phyloP scores from a whole-genome alignment of 164 flowering plant species.

The Vitis rupestris region DNA sequence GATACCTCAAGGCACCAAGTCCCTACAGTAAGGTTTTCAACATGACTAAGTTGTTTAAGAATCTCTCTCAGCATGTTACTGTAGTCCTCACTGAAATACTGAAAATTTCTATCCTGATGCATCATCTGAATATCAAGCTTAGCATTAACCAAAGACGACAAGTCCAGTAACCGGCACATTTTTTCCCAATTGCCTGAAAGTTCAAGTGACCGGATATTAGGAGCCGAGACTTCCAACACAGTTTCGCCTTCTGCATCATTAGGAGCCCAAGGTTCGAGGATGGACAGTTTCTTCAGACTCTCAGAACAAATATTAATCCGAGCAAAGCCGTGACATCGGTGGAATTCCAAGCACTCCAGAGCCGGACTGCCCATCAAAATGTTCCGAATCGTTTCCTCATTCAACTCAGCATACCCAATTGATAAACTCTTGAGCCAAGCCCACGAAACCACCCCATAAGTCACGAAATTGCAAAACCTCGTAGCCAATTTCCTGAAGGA shows the following conservation, averaged over 20 bases:
- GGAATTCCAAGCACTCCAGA: not conserved
- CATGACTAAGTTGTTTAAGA: too few species aligned
- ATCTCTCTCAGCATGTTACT: too few species aligned
- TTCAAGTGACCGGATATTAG: not conserved
- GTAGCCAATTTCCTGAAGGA: too few species aligned
- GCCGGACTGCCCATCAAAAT: not conserved
- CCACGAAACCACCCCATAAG: not conserved
- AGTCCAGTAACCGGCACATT: not conserved
- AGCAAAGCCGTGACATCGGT: not conserved
- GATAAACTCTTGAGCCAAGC: not conserved
- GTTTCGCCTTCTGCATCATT: not conserved
- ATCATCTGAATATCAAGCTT: not conserved
- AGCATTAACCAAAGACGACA: not conserved
- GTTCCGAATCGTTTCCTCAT: not conserved
- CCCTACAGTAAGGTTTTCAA: too few species aligned
- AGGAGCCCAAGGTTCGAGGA: not conserved
- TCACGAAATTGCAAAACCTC: too few species aligned
- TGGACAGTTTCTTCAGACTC: not conserved
- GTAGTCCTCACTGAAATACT: too few species aligned
- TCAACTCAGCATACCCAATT: not conserved
- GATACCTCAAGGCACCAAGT: too few species aligned
- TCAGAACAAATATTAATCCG: not conserved
- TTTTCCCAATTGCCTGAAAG: not conserved
- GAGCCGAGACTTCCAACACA: not conserved
- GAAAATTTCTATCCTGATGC: too few species aligned